Base-by-base conservation (phyloP, 345 rosid genomes). In the Arabidopsis thaliana region DNA sequence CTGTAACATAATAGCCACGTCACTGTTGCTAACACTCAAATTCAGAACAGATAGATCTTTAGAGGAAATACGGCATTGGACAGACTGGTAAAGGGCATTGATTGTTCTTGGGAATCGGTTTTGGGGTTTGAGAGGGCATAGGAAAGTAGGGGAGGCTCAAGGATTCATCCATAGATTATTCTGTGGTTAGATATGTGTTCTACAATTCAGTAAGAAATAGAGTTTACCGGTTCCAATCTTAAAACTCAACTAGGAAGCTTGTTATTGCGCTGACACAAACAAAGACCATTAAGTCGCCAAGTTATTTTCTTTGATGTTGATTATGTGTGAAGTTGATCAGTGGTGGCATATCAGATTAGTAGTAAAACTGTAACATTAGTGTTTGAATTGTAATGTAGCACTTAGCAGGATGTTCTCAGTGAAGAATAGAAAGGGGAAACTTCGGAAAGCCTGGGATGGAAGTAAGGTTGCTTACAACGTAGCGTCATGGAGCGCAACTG, bases 401-500 rank as follows among this genome's bases (percentile, higher is more conserved):
- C 91, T 93, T 34, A 73, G 90, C 84, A 90, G 81, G 83, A 90
- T 90, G 69, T 90, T 93, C 75, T 90, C 95, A 9, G 80, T 83
- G 10, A 90, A 86, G 75, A 90, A 83, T 84, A 87, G 84, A 58
- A 90, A 86, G 67, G 96, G 96, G 59, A 93, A 86, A 80, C 91
- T 93, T 71, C 91, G 86, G 8, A 93, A 84, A 84, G 98, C 95
- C 24, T 93, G 93, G 98, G 96, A 93, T 42, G 98, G 96, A 77
- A 90, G 96, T 82, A 93, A 88, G 80, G 93, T 93, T 59, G 52
- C 87, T 22, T 93, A 93, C 78, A 90, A 93, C 16, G 91, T 87
- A 40, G 98, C 96, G 34, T 93, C 98, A 6, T 93, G 98, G 98
- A 93, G 96, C 1, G 98, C 95, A 74, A 93, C 98, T 63, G 91